A percentile compares a stretch with the other conserved stretches of the same genome.
Evolutionary conservation across 495 filamentous ascomycete genomes (phyloP).

Genomic region (Lophiostoma macrostomum): DNA sequence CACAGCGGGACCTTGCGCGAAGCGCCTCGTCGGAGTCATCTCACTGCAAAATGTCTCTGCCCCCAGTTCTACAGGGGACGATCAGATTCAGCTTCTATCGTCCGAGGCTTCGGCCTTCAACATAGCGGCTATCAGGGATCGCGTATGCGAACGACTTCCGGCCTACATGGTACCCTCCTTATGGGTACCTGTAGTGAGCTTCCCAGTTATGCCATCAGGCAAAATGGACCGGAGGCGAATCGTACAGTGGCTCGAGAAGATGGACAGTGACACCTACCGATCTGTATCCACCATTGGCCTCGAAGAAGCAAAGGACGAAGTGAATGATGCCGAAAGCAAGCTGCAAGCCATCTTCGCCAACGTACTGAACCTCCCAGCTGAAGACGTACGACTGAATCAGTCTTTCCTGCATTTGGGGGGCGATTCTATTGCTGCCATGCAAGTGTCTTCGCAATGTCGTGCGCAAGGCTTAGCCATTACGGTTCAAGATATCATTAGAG

Average conservation of each 20-base stretch:
- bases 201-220: conserved; percentile 32
- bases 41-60: conserved; percentile 10
- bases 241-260: conserved; percentile 24
- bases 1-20: conserved; percentile 25
- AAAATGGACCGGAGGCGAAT: conserved; percentile 32
- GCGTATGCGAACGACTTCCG: conserved; percentile 26
- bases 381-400: conserved; percentile 23
- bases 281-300: conserved; percentile 18
- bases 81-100: conserved; percentile 5
- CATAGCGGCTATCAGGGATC: conserved; percentile 24
- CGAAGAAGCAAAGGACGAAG: conserved; percentile 6
- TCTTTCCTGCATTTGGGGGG: conserved; percentile 34
- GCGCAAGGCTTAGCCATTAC: conserved; percentile 25
- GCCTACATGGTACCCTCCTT: conserved; percentile 36
- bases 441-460: conserved; percentile 29
- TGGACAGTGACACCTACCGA: conserved; percentile 20
- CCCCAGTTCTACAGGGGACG: background rate
- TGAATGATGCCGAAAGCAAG: conserved; percentile 20
- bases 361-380: conserved; percentile 22
- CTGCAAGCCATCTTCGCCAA: conserved; percentile 27
- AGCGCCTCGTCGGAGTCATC: conserved; percentile 26
- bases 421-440: conserved; percentile 35
- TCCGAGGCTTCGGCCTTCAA: conserved; percentile 9
- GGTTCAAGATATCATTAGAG: conserved; percentile 33
- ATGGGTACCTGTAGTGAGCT: conserved; percentile 16